These are phyloP conservation scores for Solanum hybrid DNA, from an alignment of 305 asterid species.

Conservation along the genomic window DNA sequence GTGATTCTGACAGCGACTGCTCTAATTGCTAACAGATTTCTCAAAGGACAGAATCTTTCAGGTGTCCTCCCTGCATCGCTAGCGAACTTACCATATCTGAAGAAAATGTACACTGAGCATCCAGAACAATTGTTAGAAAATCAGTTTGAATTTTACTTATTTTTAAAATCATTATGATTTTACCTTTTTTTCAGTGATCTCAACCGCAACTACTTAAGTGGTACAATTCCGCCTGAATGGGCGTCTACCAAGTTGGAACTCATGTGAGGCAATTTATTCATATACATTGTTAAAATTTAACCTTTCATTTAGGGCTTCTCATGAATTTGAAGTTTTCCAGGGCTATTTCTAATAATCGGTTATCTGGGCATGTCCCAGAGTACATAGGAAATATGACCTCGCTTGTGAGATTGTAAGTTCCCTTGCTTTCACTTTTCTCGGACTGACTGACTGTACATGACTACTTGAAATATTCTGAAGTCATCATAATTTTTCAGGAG, in stretches of 20 bases:
- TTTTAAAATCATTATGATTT: background rate
- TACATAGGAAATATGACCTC: conserved; percentile 47
- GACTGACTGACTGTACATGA: background rate
- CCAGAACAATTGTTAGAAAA: background rate
- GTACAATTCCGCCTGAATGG: conserved; percentile 60
- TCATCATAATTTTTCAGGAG: conserved; percentile 27
- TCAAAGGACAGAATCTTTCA: conserved; percentile 44
- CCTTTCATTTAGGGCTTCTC: background rate
- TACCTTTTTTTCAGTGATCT: conserved; percentile 35
- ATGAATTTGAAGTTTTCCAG: conserved; percentile 15
- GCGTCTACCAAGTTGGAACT: conserved; percentile 25
- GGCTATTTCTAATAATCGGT: conserved; percentile 32
- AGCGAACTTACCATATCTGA: conserved; percentile 40
- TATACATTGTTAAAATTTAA: background rate
- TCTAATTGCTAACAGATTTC: conserved; percentile 23
- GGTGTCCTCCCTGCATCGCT: conserved; percentile 54
- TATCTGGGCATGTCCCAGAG: conserved; percentile 50
- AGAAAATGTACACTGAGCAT: conserved; percentile 23
- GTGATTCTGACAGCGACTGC: background rate
- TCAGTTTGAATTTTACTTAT: background rate
- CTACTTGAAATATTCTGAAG: background rate
- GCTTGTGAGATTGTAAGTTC: conserved; percentile 24
- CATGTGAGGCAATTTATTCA: conserved; percentile 26
- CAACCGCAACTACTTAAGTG: conserved; percentile 42
- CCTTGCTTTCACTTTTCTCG: background rate